Evolutionary conservation across 768 basidiomycete species (phyloP).

Genomic region (Clavaria fumosa): DNA sequence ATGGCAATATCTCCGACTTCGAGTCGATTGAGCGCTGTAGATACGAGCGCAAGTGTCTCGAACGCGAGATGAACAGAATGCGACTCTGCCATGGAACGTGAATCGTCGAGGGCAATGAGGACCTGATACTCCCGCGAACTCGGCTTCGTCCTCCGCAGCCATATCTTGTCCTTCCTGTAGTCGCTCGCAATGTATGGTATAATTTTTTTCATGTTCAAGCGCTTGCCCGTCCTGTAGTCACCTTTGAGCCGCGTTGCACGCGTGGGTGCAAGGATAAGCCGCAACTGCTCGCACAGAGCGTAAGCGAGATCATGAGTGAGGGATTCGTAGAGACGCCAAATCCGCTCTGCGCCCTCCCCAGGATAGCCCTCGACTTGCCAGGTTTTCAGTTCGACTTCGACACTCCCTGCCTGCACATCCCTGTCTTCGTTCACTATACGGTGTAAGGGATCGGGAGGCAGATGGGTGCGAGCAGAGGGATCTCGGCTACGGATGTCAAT

Average conservation of each 20-base stretch:
- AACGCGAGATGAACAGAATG: constrained; percentile 88
- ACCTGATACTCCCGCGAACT: constrained; percentile 94
- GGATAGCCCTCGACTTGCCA: constrained; percentile 52
- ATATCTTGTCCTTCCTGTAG: constrained; percentile 99
- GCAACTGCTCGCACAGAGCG: constrained; percentile 87
- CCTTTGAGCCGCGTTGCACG: constrained; percentile 87
- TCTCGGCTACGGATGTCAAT: constrained; percentile 11
- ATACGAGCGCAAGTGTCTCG: constrained; percentile 83
- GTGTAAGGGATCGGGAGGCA: constrained; percentile 11
- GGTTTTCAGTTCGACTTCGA: constrained; percentile 36
- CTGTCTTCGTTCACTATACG: constrained; percentile 21
- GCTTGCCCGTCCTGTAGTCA: constrained; percentile 94
- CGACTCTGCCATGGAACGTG: constrained; percentile 89
- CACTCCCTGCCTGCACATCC: constrained; percentile 17
- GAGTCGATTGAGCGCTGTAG: constrained; percentile 77
- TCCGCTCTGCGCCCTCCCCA: constrained; percentile 39
- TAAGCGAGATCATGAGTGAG: constrained; percentile 86
- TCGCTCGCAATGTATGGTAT: constrained; percentile 97
- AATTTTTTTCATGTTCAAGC: constrained; percentile 98
- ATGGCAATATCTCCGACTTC: constrained; percentile 93
- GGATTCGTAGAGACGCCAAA: constrained; percentile 89
- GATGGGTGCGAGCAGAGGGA: constrained; percentile 27
- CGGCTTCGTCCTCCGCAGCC: constrained; percentile 88
- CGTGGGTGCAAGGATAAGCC: constrained; percentile 91
- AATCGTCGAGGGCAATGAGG: constrained; percentile 88